Conservation (phyloP, 2,329 filamentous ascomycete species). For the Cercospora brassicicola region DNA sequence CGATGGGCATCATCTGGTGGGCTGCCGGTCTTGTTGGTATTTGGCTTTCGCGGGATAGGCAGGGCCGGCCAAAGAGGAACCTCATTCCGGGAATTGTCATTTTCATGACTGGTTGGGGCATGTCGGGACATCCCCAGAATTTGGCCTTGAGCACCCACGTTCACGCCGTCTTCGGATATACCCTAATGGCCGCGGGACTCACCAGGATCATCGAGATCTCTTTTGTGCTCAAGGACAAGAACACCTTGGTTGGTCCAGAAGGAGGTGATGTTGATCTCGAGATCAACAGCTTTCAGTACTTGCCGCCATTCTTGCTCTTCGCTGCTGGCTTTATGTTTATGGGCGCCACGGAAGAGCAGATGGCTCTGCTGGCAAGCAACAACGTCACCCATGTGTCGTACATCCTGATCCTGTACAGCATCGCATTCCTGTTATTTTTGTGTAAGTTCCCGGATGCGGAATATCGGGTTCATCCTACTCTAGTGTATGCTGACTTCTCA, state of each 20-base stretch:
- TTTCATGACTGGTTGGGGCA: conserved; percentile 88
- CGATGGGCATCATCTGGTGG: conserved; percentile 99
- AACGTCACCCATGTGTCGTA: conserved; percentile 88
- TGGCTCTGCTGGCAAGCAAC: conserved; percentile 71
- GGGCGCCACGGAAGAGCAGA: conserved; percentile 96
- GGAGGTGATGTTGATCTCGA: conserved; percentile 38
- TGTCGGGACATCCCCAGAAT: conserved; percentile 87
- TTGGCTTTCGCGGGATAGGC: conserved; percentile 82
- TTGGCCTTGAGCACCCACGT: conserved; percentile 82
- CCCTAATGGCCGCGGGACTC: conserved; percentile 83
- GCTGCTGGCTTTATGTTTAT: conserved; percentile 96
- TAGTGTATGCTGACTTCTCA: neutral
- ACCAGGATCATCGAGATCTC: conserved; percentile 86
- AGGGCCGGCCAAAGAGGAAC: conserved; percentile 86
- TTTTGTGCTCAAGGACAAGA: conserved; percentile 77
- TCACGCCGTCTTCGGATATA: conserved; percentile 89
- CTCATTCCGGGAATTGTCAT: conserved; percentile 90
- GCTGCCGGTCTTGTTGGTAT: conserved; percentile 85
- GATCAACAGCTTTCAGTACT: conserved; percentile 53
- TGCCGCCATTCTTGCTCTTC: conserved; percentile 64
- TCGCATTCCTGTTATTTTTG: conserved; percentile 87
- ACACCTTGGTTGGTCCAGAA: conserved; percentile 37
- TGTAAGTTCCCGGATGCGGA: conserved; percentile 52
- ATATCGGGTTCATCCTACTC: neutral
- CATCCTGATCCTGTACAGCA: conserved; percentile 84